Percentiles rank a stretch among this genome's conserved stretches.
phyloP scores from a whole-genome alignment of 129 eudicot species.

The Centrapalus pauciflorus region DNA sequence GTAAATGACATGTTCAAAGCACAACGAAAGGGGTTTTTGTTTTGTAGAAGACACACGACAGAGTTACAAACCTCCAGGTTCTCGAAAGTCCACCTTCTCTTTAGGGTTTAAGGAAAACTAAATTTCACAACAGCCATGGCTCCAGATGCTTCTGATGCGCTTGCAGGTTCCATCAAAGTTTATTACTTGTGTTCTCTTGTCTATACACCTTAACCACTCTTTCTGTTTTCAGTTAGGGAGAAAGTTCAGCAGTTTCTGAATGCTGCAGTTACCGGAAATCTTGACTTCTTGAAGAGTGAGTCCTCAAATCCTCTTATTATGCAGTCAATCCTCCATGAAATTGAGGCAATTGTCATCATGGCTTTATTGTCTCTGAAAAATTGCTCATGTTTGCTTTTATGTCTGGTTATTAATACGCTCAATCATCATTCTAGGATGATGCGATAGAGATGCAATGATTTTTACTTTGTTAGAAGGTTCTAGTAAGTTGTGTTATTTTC shows the following conservation, averaged over 20 bases:
- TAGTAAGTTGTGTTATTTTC: not conserved
- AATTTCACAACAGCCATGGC: constrained; percentile 10
- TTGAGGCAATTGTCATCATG: not conserved
- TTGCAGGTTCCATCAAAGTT: constrained; percentile 47
- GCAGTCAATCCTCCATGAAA: not conserved
- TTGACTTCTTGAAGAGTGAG: constrained; percentile 73
- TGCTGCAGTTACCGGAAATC: constrained; percentile 77
- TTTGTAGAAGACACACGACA: no score
- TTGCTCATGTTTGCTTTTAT: not conserved
- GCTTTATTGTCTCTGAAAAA: not conserved
- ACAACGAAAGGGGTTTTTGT: no score
- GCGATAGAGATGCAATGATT: not conserved
- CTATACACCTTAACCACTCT: not conserved
- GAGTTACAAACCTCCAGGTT: constrained; percentile 13
- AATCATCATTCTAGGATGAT: no score
- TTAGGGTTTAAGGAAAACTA: constrained; percentile 24
- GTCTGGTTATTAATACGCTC: not conserved
- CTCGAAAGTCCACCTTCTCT: constrained; percentile 12
- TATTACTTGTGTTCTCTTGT: not conserved
- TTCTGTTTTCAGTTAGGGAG: constrained; percentile 56
- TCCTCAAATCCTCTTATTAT: not conserved
- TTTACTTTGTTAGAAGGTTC: not conserved
- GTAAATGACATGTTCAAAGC: no score
- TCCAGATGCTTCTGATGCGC: constrained; percentile 76
- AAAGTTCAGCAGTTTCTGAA: constrained; percentile 68